Evolutionary conservation across 306 rosid genomes (phyloP).

Genomic region (Pachyrhizus erosus): DNA sequence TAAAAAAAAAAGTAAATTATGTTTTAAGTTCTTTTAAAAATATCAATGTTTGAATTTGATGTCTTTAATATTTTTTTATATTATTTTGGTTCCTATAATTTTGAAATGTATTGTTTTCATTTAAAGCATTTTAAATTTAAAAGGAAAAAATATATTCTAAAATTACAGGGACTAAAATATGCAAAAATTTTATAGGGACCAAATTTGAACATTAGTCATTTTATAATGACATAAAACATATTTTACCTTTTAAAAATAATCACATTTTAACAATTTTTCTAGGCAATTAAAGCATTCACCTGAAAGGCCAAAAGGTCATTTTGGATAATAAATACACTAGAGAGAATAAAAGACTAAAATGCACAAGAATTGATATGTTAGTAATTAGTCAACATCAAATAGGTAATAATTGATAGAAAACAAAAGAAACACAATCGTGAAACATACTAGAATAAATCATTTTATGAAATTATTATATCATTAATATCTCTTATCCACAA

Average conservation of each 20-base stretch:
- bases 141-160: too few relatives aligned
- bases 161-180: too few relatives aligned
- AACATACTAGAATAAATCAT: not conserved
- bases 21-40: too few relatives aligned
- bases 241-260: not conserved
- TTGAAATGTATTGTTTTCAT: too few relatives aligned
- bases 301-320: not conserved
- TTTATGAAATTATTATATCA: constrained; percentile 1
- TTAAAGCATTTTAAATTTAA: too few relatives aligned
- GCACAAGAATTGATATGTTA: not conserved
- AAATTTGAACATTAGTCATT: too few relatives aligned
- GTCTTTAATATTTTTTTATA: too few relatives aligned
- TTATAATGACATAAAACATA: too few relatives aligned
- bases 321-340: not conserved
- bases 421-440: not conserved
- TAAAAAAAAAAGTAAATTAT: too few relatives aligned
- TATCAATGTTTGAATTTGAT: too few relatives aligned
- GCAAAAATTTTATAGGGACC: too few relatives aligned
- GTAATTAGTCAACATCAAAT: not conserved
- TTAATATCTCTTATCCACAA: constrained; percentile 75
- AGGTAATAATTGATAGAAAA: not conserved
- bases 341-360: not conserved
- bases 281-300: not conserved
- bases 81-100: too few relatives aligned
- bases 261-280: not conserved